A percentile compares a stretch with the other conserved stretches of the same genome.
Evolutionary conservation across 179 eudicot genomes (phyloP).

Genomic region (Beta corolliflora): DNA sequence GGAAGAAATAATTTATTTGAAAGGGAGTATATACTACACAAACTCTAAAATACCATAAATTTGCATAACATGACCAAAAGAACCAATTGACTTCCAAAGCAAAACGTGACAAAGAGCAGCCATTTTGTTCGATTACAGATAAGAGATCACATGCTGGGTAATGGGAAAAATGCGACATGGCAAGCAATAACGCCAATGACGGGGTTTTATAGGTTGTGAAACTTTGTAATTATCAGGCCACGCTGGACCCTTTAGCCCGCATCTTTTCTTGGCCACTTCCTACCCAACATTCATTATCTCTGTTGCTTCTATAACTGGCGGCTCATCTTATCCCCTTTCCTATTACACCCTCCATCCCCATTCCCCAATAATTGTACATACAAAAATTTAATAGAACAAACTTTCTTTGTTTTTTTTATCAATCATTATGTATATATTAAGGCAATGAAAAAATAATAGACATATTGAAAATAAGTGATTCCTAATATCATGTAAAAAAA

Average conservation of each 20-base stretch:
- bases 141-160: conserved; percentile 3
- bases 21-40: background rate
- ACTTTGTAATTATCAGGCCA: background rate
- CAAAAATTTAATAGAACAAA: too few relatives aligned
- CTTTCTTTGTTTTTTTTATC: too few relatives aligned
- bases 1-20: background rate
- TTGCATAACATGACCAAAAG: background rate
- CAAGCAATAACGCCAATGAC: background rate
- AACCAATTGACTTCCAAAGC: background rate
- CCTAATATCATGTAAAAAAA: too few relatives aligned
- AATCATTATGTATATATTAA: too few relatives aligned
- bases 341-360: too few relatives aligned
- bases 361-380: too few relatives aligned
- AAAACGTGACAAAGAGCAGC: conserved; percentile 7
- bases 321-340: background rate
- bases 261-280: conserved; percentile 11
- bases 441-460: too few relatives aligned
- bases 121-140: background rate
- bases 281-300: conserved; percentile 1
- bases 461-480: too few relatives aligned
- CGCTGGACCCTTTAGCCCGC: conserved; percentile 15
- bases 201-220: background rate
- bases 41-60: background rate
- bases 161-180: conserved; percentile 5
- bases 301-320: background rate